phyloP scores from a whole-genome alignment of 805 yeast genomes.

The Ogataea zsoltii region DNA sequence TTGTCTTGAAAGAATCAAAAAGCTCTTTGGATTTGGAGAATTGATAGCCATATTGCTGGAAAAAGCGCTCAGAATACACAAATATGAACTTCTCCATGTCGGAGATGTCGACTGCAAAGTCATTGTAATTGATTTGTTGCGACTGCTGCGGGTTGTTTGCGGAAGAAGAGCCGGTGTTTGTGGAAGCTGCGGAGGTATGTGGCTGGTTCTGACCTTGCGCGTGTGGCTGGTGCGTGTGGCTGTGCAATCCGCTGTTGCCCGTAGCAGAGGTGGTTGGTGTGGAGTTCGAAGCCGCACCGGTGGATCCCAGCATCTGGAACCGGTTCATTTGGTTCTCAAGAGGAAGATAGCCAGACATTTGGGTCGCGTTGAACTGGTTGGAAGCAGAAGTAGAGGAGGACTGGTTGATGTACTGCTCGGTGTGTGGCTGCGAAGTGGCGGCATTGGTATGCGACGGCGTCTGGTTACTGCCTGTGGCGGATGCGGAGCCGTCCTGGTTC shows the following conservation, averaged over 20 bases:
- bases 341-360: constrained; percentile 14
- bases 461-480: neutral
- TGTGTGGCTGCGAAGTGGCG: too few relatives aligned
- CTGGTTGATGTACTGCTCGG: too few relatives aligned
- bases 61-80: constrained; percentile 35
- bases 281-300: neutral
- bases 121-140: constrained; percentile 1
- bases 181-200: neutral
- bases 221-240: constrained; percentile 8
- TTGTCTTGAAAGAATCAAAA: constrained; percentile 32
- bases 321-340: constrained; percentile 8
- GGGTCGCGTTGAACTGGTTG: constrained; percentile 9
- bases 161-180: too few relatives aligned
- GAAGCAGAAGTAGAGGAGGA: too few relatives aligned
- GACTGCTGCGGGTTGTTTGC: neutral
- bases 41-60: constrained; percentile 26
- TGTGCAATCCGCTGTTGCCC: neutral
- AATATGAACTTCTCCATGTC: constrained; percentile 38
- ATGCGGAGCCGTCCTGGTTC: constrained; percentile 3
- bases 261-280: constrained; percentile 3
- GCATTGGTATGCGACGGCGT: constrained; percentile 4
- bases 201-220: constrained; percentile 3
- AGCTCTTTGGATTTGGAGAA: constrained; percentile 31
- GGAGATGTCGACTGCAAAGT: constrained; percentile 20
- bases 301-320: neutral